These are phyloP conservation scores for Bolboschoenoplectus hybrid DNA, from an alignment of 202 grass and related monocot species.

Conservation along the genomic window DNA sequence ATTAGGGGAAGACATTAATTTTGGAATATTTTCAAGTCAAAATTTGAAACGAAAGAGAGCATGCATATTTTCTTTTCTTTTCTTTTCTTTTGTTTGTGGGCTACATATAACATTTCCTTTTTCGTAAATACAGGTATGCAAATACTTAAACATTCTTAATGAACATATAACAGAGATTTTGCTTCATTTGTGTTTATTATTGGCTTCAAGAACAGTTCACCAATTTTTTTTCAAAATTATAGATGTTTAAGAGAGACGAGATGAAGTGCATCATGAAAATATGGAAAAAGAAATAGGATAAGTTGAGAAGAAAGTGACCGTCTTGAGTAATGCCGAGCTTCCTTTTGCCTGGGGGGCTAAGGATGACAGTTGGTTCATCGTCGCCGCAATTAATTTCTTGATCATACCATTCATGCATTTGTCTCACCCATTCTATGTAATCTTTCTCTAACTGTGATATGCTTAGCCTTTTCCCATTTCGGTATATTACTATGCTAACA, in stretches of 20 bases:
- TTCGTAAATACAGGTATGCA: background rate
- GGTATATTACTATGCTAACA: slow-evolving; percentile 41
- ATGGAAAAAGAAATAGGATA: background rate
- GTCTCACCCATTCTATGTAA: slow-evolving; percentile 49
- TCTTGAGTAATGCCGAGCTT: slow-evolving; percentile 53
- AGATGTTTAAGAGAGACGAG: background rate
- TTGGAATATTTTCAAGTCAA: background rate
- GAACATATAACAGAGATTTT: slow-evolving; percentile 13
- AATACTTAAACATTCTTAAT: background rate
- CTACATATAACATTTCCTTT: background rate
- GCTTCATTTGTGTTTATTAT: slow-evolving; percentile 18
- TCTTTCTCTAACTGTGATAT: slow-evolving; percentile 45
- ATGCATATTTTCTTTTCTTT: background rate
- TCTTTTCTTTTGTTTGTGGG: background rate
- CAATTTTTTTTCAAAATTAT: background rate
- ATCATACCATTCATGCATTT: slow-evolving; percentile 62
- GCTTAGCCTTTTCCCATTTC: slow-evolving; percentile 36
- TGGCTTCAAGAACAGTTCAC: background rate
- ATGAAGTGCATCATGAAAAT: background rate
- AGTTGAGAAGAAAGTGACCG: slow-evolving; percentile 40
- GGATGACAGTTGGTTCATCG: slow-evolving; percentile 44
- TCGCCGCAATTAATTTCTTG: slow-evolving; percentile 50
- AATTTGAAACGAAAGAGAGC: background rate
- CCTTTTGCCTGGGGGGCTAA: slow-evolving; percentile 48
- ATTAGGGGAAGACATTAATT: background rate